Evolutionary conservation across 306 rosid species (phyloP).

Genomic region (Morella rubra): DNA sequence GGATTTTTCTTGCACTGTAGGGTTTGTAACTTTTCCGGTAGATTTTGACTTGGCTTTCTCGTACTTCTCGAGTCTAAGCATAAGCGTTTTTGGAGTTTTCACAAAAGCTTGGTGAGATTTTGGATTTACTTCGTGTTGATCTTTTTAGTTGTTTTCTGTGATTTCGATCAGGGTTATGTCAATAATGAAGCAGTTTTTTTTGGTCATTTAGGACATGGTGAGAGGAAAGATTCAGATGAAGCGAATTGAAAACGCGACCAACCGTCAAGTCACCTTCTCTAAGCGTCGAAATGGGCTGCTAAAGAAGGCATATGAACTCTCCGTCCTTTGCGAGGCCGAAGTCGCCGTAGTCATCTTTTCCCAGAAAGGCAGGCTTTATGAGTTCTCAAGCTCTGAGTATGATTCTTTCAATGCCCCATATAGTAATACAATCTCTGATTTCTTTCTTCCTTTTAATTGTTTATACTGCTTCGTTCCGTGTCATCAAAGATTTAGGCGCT

Average conservation of each 20-base stretch:
- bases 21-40: not conserved
- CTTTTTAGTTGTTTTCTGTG: not conserved
- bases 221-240: constrained; percentile 67
- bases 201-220: constrained; percentile 44
- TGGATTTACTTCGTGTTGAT: not conserved
- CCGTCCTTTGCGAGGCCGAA: constrained; percentile 66
- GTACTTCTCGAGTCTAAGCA: not conserved
- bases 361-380: constrained; percentile 55
- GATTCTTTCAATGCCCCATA: constrained; percentile 20
- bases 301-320: constrained; percentile 70
- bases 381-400: constrained; percentile 66
- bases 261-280: constrained; percentile 63
- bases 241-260: constrained; percentile 51
- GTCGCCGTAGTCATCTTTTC: constrained; percentile 65
- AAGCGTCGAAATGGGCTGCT: constrained; percentile 60
- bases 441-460: not conserved
- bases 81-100: not conserved
- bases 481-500: not conserved
- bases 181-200: not conserved
- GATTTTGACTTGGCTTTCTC: not conserved
- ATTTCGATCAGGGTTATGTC: not conserved
- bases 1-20: not conserved
- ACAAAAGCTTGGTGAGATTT: constrained; percentile 13
- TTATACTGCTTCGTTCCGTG: not conserved
- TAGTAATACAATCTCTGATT: not conserved